Evolutionary conservation across 169 alveolate genomes (phyloP).

Genomic region (Cryptosporidium tyzzeri): DNA sequence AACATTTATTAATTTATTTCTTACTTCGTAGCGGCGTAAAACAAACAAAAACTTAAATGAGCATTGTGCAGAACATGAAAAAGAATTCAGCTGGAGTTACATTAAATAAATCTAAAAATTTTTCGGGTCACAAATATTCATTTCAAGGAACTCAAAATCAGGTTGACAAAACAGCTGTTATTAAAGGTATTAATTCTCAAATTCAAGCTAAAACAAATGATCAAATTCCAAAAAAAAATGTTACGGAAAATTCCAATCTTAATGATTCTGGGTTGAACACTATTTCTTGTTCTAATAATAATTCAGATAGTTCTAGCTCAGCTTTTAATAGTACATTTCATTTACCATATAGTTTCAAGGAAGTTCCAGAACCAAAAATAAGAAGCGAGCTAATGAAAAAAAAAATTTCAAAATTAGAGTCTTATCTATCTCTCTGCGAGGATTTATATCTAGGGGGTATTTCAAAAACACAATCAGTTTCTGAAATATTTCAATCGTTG

Average conservation of each 20-base stretch:
- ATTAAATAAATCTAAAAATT: not conserved
- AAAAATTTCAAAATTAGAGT: conserved; percentile 76
- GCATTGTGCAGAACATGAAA: not conserved
- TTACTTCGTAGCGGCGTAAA: not conserved
- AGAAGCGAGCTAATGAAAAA: conserved; percentile 50
- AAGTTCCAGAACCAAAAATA: conserved; percentile 50
- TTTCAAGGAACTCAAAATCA: conserved; percentile 2
- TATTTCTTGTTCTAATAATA: not conserved
- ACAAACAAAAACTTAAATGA: not conserved
- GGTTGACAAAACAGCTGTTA: not conserved
- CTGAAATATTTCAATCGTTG: conserved; percentile 38
- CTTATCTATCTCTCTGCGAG: conserved; percentile 77
- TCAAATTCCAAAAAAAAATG: not conserved
- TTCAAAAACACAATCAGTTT: conserved; percentile 54
- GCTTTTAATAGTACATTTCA: conserved; percentile 34
- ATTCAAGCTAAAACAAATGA: not conserved
- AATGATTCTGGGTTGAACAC: not conserved
- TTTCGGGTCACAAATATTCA: not conserved
- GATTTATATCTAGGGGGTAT: conserved; percentile 77
- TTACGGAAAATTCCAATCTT: not conserved
- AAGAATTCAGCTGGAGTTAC: not conserved
- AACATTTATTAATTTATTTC: not conserved
- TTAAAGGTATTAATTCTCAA: not conserved
- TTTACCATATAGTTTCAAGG: conserved; percentile 14
- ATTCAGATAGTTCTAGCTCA: not conserved